Evolutionary conservation across 2,329 filamentous ascomycete genomes (phyloP), one percentile per base, ranked within the genome.

Genomic region (Fusarium lateritium): DNA sequence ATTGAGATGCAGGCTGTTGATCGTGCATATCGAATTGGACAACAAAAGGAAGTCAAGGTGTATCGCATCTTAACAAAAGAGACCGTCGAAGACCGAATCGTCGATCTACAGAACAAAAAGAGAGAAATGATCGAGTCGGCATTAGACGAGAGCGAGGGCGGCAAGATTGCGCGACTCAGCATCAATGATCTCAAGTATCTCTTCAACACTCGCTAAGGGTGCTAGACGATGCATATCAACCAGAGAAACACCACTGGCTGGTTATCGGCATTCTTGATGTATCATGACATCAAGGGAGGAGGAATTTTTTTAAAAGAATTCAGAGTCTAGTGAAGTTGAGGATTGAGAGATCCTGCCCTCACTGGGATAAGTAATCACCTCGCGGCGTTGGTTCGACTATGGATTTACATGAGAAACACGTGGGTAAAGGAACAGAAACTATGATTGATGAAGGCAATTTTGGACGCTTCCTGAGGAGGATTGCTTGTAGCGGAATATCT

Each of bases 1-100:
- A 92, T 97, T 49, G 94, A 97, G 80, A 93, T 94, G 79, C 94
- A 98, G 80, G 94, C 94, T 6, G 91, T 97, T 51, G 94, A 97
- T 77, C 91, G 94, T 22, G 93, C 94, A 4, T 92, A 97, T 79
- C 91, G 94, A 11, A 94, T 97, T 71, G 94, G 94, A 1, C 94
- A 98, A 80, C 82, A 85, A 69, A 85, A 86, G 6, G 82, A 89
- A 9, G 94, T 97, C 6, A 86, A 89, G 56, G 91, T 98, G 2
- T 94, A 97, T 76, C 90, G 93, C 6, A 87, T 97, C 24, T 81
- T 97, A 5, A 88, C 95, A 9, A 79, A 89, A 71, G 85, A 88
- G 7, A 97, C 94, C 0, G 92, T 98, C 2, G 94, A 98, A 78
- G 94, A 97, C 75, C 89, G 94, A 9, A 97, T 98, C 67, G 83